Evolutionary conservation across 73 alveolate species (phyloP).

Genomic region (Effrenium voratum): DNA sequence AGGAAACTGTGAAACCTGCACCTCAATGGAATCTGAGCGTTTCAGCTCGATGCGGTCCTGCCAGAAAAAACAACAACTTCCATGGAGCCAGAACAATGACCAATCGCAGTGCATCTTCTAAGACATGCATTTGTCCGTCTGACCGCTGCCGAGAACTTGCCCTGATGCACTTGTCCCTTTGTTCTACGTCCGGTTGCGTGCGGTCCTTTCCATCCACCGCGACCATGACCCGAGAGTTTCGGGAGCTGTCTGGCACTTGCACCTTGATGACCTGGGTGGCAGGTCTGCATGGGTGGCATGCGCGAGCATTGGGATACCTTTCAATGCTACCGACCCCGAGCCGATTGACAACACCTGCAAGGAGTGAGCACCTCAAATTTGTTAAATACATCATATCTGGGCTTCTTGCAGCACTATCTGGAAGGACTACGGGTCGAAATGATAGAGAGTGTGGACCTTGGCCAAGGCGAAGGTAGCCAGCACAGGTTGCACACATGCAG

Average conservation of each 20-base stretch:
- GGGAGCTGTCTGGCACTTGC: slow-evolving; percentile 80
- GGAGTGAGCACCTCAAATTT: no score
- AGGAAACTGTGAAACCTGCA: slow-evolving; percentile 72
- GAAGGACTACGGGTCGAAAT: slow-evolving; percentile 99
- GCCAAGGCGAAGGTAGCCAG: neutral
- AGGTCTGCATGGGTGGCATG: neutral
- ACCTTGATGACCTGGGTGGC: slow-evolving; percentile 58
- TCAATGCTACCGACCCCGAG: no score
- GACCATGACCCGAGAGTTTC: slow-evolving; percentile 67
- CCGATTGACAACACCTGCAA: no score
- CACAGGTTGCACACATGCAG: neutral
- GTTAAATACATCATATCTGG: neutral
- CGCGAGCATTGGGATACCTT: neutral
- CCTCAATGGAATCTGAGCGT: slow-evolving; percentile 85
- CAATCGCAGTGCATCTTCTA: neutral
- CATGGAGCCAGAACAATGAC: neutral
- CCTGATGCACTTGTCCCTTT: neutral
- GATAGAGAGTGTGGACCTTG: slow-evolving; percentile 99
- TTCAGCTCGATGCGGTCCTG: slow-evolving; percentile 89
- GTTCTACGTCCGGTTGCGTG: neutral
- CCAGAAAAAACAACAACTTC: neutral
- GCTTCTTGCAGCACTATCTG: slow-evolving; percentile 95
- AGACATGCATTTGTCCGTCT: neutral
- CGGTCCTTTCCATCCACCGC: slow-evolving; percentile 89
- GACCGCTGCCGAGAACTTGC: neutral